Evolutionary conservation across 1,284 basidiomycete species (phyloP).

Genomic region (Volvariella volvacea): DNA sequence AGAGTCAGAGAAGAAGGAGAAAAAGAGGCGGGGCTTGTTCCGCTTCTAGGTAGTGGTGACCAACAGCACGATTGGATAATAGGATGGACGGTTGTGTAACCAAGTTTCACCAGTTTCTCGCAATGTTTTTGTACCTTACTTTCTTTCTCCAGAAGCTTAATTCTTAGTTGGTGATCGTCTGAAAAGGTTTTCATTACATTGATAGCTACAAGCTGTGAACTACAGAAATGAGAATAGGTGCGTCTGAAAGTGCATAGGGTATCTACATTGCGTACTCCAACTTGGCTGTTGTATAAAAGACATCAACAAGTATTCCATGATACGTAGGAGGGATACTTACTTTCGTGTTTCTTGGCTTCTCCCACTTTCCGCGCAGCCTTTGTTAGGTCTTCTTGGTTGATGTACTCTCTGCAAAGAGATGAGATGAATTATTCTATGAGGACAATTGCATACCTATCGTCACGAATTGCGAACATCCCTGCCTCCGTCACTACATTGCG

Average conservation of each 20-base stretch:
- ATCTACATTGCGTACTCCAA: constrained; percentile 38
- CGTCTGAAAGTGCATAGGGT: constrained; percentile 6
- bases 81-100: background rate
- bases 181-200: too few relatives aligned
- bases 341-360: constrained; percentile 95
- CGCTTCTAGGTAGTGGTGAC: too few relatives aligned
- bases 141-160: too few relatives aligned
- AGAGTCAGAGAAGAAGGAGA: constrained; percentile 59
- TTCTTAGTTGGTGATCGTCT: too few relatives aligned
- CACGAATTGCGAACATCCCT: constrained; percentile 98
- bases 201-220: too few relatives aligned
- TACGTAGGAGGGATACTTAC: constrained; percentile 35
- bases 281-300: constrained; percentile 27
- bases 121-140: too few relatives aligned
- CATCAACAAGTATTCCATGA: constrained; percentile 5
- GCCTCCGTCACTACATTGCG: constrained; percentile 97
- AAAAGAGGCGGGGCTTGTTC: constrained; percentile 78
- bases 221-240: constrained; percentile 2
- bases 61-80: too few relatives aligned
- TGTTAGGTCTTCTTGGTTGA: constrained; percentile 92
- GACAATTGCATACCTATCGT: constrained; percentile 61
- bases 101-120: too few relatives aligned
- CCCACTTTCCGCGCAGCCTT: constrained; percentile 97
- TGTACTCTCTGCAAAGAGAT: constrained; percentile 61
- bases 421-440: constrained; percentile 5